Evolutionary conservation across 305 asterid species (phyloP).

Genomic region (Fraxinus angustifolia): DNA sequence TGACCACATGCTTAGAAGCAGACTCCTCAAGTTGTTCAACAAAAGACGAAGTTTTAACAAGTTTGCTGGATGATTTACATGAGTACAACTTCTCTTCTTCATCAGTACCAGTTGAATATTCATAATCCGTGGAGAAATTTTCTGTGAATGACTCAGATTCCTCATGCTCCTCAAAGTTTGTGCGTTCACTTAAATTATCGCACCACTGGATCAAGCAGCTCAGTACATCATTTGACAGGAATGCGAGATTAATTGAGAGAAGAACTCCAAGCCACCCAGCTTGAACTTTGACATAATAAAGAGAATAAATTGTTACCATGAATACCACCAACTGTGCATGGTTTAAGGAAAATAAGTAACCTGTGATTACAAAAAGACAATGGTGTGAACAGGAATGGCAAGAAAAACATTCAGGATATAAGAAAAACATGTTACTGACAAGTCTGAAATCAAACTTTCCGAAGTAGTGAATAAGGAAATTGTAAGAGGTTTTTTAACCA

Average conservation of each 20-base stretch:
- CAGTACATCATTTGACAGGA: constrained; percentile 72
- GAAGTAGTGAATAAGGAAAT: not conserved
- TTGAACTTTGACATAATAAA: constrained; percentile 76
- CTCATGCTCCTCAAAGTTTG: constrained; percentile 64
- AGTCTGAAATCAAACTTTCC: not conserved
- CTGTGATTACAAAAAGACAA: constrained; percentile 45
- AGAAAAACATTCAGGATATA: constrained; percentile 16
- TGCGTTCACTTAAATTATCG: constrained; percentile 70
- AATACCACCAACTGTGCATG: constrained; percentile 91
- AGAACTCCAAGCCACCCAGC: constrained; percentile 91
- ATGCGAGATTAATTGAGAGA: constrained; percentile 81
- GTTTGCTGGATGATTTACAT: constrained; percentile 53
- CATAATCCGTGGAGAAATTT: constrained; percentile 61
- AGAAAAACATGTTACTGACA: not conserved
- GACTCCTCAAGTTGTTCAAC: constrained; percentile 56
- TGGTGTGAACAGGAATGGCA: constrained; percentile 27
- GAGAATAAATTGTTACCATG: constrained; percentile 73
- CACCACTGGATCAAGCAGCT: constrained; percentile 84
- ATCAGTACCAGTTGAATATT: constrained; percentile 59
- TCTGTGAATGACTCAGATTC: constrained; percentile 57
- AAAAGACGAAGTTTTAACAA: constrained; percentile 46
- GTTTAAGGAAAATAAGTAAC: constrained; percentile 83
- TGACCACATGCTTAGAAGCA: constrained; percentile 50
- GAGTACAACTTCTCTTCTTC: constrained; percentile 68
- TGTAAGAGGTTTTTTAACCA: not conserved